Evolutionary conservation across 2,329 filamentous ascomycete genomes (phyloP).

Genomic region (Talaromyces sp.): DNA sequence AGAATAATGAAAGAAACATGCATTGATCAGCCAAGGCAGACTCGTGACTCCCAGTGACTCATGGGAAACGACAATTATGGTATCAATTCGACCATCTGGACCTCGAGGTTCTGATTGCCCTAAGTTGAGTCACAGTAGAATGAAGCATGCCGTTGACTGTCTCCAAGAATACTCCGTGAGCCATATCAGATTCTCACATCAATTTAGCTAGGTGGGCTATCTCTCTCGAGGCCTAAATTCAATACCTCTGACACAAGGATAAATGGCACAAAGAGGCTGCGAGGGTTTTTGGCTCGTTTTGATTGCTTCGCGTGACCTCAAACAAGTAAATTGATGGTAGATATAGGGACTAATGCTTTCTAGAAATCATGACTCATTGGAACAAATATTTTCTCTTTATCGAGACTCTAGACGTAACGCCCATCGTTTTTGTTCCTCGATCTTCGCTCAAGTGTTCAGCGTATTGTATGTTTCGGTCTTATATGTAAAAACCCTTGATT

Average conservation of each 20-base stretch:
- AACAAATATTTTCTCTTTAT: not conserved
- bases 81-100: slow-evolving; percentile 71
- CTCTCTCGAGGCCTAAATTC: not conserved
- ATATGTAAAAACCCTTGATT: not conserved
- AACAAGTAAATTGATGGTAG: not conserved
- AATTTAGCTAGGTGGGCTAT: not conserved
- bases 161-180: not conserved
- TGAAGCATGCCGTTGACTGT: not conserved
- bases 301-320: not conserved
- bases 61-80: slow-evolving; percentile 70
- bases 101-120: slow-evolving; percentile 67
- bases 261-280: no score
- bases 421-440: not conserved
- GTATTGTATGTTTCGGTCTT: not conserved
- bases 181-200: not conserved
- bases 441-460: not conserved
- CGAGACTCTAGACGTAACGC: not conserved
- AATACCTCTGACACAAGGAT: not conserved
- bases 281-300: not conserved
- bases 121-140: not conserved
- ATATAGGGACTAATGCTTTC: not conserved
- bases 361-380: no score
- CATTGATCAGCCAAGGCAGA: slow-evolving; percentile 24
- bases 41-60: slow-evolving; percentile 40
- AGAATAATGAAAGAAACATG: not conserved